Percentiles rank a stretch among this genome's conserved stretches.
These are phyloP conservation scores for Magnolia sinica DNA, from an alignment of 164 flowering plant genomes.

Conservation along the genomic window DNA sequence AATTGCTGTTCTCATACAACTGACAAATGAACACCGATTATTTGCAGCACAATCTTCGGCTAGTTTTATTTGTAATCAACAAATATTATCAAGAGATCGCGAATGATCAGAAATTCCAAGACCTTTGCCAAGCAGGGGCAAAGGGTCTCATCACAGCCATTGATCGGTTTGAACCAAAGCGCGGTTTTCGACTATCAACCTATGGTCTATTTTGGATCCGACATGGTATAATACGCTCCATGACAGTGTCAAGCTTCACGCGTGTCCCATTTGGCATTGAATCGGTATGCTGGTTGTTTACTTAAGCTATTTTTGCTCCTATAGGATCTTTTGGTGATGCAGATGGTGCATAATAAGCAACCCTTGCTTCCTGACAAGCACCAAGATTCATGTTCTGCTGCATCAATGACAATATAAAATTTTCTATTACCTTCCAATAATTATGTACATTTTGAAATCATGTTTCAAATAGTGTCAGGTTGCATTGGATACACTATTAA, in stretches of 20 bases:
- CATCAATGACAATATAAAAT: too few species aligned
- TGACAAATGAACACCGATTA: neutral
- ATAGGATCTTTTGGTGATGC: neutral
- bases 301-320: neutral
- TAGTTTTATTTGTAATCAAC: constrained; percentile 82
- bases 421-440: neutral
- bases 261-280: constrained; percentile 91
- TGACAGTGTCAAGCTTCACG: constrained; percentile 79
- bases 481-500: neutral
- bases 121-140: constrained; percentile 94
- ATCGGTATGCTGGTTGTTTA: constrained; percentile 48
- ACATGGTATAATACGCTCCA: constrained; percentile 80
- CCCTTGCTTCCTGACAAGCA: neutral
- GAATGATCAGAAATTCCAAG: constrained; percentile 68
- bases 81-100: constrained; percentile 83
- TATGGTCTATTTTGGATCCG: constrained; percentile 93
- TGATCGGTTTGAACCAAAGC: constrained; percentile 89
- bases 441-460: neutral
- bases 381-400: neutral
- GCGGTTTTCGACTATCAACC: constrained; percentile 73
- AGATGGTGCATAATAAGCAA: neutral
- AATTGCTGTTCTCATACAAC: neutral
- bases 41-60: constrained; percentile 96
- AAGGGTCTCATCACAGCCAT: constrained; percentile 89
- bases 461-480: neutral